Evolutionary conservation across 345 rosid species (phyloP).

Genomic region (Linum lewisii): DNA sequence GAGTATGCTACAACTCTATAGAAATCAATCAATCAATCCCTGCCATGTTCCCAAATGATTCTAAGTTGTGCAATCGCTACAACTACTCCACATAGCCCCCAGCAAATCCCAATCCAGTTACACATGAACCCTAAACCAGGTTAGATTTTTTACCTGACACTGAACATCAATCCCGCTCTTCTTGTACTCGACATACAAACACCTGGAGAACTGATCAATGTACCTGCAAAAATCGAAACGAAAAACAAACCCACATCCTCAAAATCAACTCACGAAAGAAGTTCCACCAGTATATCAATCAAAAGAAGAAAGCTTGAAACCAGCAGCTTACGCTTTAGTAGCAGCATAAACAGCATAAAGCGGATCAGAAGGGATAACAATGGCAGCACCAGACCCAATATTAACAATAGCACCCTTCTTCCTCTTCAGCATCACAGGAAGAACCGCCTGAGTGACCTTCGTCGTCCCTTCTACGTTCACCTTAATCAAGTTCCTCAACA

Average conservation of each 20-base stretch:
- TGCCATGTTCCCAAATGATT: no score
- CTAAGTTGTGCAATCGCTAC: no score
- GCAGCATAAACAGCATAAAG: slow-evolving; percentile 90
- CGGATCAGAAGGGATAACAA: slow-evolving; percentile 88
- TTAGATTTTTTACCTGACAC: slow-evolving; percentile 23
- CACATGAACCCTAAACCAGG: not conserved
- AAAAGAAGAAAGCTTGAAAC: not conserved
- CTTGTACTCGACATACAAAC: slow-evolving; percentile 88
- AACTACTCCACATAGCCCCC: no score
- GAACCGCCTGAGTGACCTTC: slow-evolving; percentile 77
- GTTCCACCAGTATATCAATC: not conserved
- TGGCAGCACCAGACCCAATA: slow-evolving; percentile 92
- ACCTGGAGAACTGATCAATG: slow-evolving; percentile 83
- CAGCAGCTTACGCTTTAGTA: slow-evolving; percentile 68
- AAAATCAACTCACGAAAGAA: not conserved
- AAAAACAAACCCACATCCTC: not conserved
- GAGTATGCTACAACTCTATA: no score
- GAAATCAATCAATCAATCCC: no score
- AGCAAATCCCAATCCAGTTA: not conserved
- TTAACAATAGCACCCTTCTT: slow-evolving; percentile 88
- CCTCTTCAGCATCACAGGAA: slow-evolving; percentile 72
- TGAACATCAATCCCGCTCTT: slow-evolving; percentile 63
- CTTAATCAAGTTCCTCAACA: slow-evolving; percentile 53
- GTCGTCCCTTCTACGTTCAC: slow-evolving; percentile 89
- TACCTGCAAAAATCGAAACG: slow-evolving; percentile 65